Percentiles rank a stretch among this genome's conserved stretches.
Conservation (phyloP, 106 monocot species). For the Dendrobium nobile region DNA sequence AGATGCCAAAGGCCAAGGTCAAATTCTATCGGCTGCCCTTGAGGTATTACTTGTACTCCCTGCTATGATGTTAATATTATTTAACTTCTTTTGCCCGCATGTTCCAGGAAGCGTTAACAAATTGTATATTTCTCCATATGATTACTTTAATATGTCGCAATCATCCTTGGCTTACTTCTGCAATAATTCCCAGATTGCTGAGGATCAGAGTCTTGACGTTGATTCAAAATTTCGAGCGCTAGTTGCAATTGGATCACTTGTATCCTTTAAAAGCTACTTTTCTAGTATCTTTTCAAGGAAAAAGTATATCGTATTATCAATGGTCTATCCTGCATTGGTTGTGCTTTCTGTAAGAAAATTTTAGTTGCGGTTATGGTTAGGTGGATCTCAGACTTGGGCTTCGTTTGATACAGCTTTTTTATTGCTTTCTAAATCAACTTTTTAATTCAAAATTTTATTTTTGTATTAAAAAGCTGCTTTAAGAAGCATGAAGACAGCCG, state of each 20-base stretch:
- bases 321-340: background rate
- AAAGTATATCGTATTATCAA: background rate
- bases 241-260: constrained; percentile 92
- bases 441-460: too few relatives aligned
- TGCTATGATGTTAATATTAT: background rate
- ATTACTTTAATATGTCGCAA: background rate
- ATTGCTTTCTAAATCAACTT: too few relatives aligned
- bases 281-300: background rate
- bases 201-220: constrained; percentile 64
- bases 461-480: too few relatives aligned
- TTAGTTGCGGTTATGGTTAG: too few relatives aligned
- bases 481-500: too few relatives aligned
- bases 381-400: too few relatives aligned
- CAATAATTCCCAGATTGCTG: constrained; percentile 52
- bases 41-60: constrained; percentile 39
- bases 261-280: constrained; percentile 54
- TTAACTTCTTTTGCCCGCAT: background rate
- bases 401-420: too few relatives aligned
- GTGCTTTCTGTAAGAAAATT: background rate
- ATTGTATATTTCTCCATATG: background rate
- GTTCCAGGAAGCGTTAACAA: background rate
- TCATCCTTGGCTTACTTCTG: background rate
- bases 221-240: constrained; percentile 80
- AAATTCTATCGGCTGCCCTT: constrained; percentile 80
- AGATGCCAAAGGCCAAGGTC: constrained; percentile 68